phyloP scores from a whole-genome alignment of 1,284 basidiomycete species.

The Fomitiporia mediterranea region DNA sequence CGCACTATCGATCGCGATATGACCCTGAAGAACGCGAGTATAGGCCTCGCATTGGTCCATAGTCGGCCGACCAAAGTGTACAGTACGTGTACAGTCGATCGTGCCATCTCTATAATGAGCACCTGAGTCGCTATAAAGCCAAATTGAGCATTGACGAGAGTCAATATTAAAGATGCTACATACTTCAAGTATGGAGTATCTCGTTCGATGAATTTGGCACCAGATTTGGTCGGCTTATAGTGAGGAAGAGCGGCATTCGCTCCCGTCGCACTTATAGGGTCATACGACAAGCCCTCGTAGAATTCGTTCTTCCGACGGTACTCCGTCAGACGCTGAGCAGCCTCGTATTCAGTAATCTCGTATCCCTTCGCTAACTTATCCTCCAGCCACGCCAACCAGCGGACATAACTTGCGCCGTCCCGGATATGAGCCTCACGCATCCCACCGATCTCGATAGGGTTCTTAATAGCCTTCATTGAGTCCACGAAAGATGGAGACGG shows the following conservation, averaged over 20 bases:
- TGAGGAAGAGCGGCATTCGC: constrained; percentile 93
- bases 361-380: constrained; percentile 71
- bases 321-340: constrained; percentile 77
- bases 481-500: constrained; percentile 58
- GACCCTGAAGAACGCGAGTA: constrained; percentile 93
- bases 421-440: constrained; percentile 82
- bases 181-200: constrained; percentile 88
- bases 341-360: constrained; percentile 88
- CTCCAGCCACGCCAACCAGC: constrained; percentile 91
- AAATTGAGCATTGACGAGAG: constrained; percentile 4
- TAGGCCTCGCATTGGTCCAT: constrained; percentile 84
- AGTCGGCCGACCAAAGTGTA: constrained; percentile 84
- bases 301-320: constrained; percentile 71
- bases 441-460: constrained; percentile 78
- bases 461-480: constrained; percentile 85
- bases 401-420: constrained; percentile 89
- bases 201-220: constrained; percentile 69
- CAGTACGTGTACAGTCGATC: constrained; percentile 88
- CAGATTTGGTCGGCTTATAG: constrained; percentile 77
- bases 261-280: constrained; percentile 89
- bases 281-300: constrained; percentile 89
- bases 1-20: constrained; percentile 89
- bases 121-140: constrained; percentile 68
- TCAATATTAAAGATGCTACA: constrained; percentile 27
- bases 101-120: constrained; percentile 89